Evolutionary conservation across 257 asterid species (phyloP), one percentile per base, ranked within the genome.

Genomic region (Mentha longifolia): DNA sequence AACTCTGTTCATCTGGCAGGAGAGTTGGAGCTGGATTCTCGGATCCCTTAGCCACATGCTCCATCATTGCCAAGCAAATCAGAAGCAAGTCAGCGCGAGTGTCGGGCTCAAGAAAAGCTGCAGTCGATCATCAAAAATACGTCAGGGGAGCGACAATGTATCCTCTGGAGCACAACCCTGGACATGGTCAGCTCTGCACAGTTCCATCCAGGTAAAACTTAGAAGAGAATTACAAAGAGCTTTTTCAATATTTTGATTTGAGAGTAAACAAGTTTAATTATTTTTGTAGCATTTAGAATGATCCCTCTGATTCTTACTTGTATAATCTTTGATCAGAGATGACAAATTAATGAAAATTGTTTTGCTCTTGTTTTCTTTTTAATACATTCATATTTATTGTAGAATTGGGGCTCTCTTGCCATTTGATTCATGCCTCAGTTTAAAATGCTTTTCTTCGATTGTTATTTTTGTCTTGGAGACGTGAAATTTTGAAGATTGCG

Each of bases 131-230:
- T 81, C 64, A 75, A 61, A 79, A 75, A 65, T 87, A 90, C 22
- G 95, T 88, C 15, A 78, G 79, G 78, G 90, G 89, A 50, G 63
- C 86, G 31, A 79, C 87, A 12, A 87, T 90, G 93, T 90, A 93
- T 80, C 97, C 97, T 17, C 76, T 90, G 94, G 98, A 90, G 64
- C 90, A 89, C 78, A 73, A 71, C 74, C 95, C 90, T 3, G 91
- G 96, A 64, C 95, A 90, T 30, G 95, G 94, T 41, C 84, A 78
- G 12, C 98, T 93, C 75, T 90, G 98, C 83, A 82, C 88, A 9
- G 85, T 85, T 49, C 90, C 94, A 54, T 71, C 82, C 65, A 65
- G 75, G 74, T 68, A 72, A 78, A 72, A 56, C 66, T 16, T 16
- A 43, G 56, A 60, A 57, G 20, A 35, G 50, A 63, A 51, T 15